A percentile compares a stretch with the other conserved stretches of the same genome.
These are phyloP conservation scores for Condylostoma magnum DNA, from an alignment of 169 alveolate species.

Conservation along the genomic window DNA sequence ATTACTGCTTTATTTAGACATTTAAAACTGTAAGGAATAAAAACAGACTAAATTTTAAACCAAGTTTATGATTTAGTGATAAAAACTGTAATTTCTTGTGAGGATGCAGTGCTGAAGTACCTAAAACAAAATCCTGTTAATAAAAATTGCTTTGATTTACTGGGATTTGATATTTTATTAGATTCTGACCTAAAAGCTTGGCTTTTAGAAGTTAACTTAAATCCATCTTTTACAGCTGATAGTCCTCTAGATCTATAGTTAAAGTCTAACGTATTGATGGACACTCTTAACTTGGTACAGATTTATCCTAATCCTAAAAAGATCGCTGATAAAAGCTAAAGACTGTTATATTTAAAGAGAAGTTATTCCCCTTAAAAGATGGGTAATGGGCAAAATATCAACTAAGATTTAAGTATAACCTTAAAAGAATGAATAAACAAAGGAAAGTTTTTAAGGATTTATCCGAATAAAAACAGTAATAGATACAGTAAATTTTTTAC, in stretches of 20 bases:
- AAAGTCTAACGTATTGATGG: slow-evolving; percentile 60
- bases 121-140: slow-evolving; percentile 31
- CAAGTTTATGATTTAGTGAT: slow-evolving; percentile 64
- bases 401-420: too few species aligned
- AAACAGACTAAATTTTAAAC: slow-evolving; percentile 48
- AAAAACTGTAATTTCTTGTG: slow-evolving; percentile 57
- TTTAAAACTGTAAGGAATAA: slow-evolving; percentile 43
- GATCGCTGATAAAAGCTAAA: too few species aligned
- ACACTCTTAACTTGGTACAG: slow-evolving; percentile 63
- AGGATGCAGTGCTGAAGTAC: slow-evolving; percentile 42
- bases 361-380: too few species aligned
- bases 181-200: slow-evolving; percentile 68
- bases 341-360: too few species aligned
- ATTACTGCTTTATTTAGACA: slow-evolving; percentile 50
- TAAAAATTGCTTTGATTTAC: slow-evolving; percentile 69
- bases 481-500: too few species aligned
- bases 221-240: slow-evolving; percentile 67
- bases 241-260: slow-evolving; percentile 69
- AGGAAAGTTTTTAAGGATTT: too few species aligned
- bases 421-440: too few species aligned
- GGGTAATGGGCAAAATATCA: too few species aligned
- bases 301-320: too few species aligned
- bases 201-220: slow-evolving; percentile 73
- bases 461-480: too few species aligned
- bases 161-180: slow-evolving; percentile 70